Evolutionary conservation across 164 flowering plant species (phyloP).

Genomic region (Tetracentron sinense): DNA sequence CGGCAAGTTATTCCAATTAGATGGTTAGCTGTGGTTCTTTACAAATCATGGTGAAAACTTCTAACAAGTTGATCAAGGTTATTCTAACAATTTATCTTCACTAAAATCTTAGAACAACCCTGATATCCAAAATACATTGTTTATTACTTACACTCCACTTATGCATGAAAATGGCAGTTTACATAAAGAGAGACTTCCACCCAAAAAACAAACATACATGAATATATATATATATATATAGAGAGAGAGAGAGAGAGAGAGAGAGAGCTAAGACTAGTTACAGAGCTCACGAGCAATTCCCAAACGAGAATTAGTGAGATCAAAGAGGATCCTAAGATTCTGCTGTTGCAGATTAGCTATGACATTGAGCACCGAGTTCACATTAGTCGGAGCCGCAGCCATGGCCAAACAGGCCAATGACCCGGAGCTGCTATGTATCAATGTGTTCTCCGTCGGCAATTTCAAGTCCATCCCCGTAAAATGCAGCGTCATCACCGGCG

Average conservation of each 20-base stretch:
- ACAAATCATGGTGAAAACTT: too few relatives aligned
- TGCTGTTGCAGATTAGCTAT: conserved; percentile 92
- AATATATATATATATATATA: too few relatives aligned
- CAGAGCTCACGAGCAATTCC: conserved; percentile 82
- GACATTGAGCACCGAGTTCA: conserved; percentile 68
- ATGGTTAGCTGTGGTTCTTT: too few relatives aligned
- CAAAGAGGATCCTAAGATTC: conserved; percentile 72
- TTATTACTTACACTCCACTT: too few relatives aligned
- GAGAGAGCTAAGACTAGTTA: conserved; percentile 30
- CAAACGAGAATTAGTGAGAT: conserved; percentile 56
- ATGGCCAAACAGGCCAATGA: conserved; percentile 74
- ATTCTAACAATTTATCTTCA: too few relatives aligned
- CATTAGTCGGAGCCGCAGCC: conserved; percentile 76
- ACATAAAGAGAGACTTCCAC: too few relatives aligned
- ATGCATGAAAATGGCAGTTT: too few relatives aligned
- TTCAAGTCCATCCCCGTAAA: conserved; percentile 62
- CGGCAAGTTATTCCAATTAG: too few relatives aligned
- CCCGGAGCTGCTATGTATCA: conserved; percentile 78
- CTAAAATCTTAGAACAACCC: too few relatives aligned
- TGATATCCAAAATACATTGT: too few relatives aligned
- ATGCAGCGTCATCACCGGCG: conserved; percentile 63
- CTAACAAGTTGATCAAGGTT: too few relatives aligned
- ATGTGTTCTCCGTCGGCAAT: conserved; percentile 69
- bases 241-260: not conserved
- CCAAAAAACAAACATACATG: too few relatives aligned